These are phyloP conservation scores for Solanum hybrid DNA, from an alignment of 305 asterid genomes.

Conservation along the genomic window DNA sequence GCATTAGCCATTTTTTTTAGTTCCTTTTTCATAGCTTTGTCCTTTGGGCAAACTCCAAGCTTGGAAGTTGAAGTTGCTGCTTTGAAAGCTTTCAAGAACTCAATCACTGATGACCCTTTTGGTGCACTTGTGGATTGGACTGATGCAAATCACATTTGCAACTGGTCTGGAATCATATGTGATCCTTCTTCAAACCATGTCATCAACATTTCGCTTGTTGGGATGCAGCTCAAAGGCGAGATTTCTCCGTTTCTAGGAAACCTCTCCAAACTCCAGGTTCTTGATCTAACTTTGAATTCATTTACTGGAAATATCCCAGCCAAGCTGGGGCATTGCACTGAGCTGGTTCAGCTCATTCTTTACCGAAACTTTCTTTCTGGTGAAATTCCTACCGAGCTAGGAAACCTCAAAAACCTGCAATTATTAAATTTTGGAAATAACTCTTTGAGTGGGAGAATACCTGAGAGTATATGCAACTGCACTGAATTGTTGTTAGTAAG, in stretches of 20 bases:
- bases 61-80: conserved; percentile 37
- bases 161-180: conserved; percentile 65
- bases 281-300: conserved; percentile 65
- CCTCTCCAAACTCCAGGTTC: conserved; percentile 64
- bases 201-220: conserved; percentile 42
- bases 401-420: conserved; percentile 30
- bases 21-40: conserved; percentile 19
- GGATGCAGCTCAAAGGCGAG: conserved; percentile 37
- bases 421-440: conserved; percentile 47
- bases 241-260: conserved; percentile 57
- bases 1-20: conserved; percentile 13
- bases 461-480: conserved; percentile 50
- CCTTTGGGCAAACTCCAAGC: conserved; percentile 12
- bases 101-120: conserved; percentile 41
- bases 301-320: conserved; percentile 58
- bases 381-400: conserved; percentile 51
- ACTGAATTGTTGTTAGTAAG: conserved; percentile 37
- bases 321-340: conserved; percentile 46
- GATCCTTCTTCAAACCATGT: conserved; percentile 23
- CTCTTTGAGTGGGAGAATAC: conserved; percentile 47
- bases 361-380: conserved; percentile 47
- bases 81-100: conserved; percentile 43
- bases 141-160: conserved; percentile 41
- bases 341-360: conserved; percentile 36
- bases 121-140: conserved; percentile 49